Percentiles rank a stretch among this genome's conserved stretches.
phyloP scores from a whole-genome alignment of 2,329 filamentous ascomycete species.

The Epichloe elymi region DNA sequence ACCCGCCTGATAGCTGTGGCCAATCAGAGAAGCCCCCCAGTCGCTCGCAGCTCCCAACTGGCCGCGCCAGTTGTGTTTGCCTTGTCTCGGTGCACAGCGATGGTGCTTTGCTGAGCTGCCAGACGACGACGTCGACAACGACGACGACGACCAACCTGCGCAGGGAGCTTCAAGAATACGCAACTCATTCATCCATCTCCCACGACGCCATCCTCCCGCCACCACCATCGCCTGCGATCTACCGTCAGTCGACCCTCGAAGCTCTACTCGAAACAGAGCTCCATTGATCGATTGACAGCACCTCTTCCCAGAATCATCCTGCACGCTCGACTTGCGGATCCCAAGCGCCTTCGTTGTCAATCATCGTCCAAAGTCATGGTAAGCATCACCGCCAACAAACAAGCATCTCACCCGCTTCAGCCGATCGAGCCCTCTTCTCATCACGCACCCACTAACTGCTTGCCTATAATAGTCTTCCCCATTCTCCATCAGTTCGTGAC shows the following conservation, averaged over 20 bases:
- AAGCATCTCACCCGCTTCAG: not conserved
- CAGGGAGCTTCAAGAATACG: conserved; percentile 1
- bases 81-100: conserved; percentile 3
- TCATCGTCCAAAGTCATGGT: conserved; percentile 1
- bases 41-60: not conserved
- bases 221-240: not conserved
- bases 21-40: conserved; percentile 4
- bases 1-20: conserved; percentile 6
- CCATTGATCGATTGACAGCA: not conserved
- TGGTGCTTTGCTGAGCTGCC: not conserved
- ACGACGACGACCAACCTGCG: not conserved
- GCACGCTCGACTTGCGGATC: not conserved
- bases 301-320: not conserved
- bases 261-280: not conserved
- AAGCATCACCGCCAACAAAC: not conserved
- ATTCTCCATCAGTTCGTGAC: conserved; percentile 78
- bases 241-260: not conserved
- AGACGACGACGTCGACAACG: not conserved
- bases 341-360: not conserved
- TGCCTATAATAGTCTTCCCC: conserved; percentile 55
- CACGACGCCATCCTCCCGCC: not conserved
- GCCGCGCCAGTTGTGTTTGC: conserved; percentile 16
- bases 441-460: conserved; percentile 15
- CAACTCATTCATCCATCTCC: conserved; percentile 5
- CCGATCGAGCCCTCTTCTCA: not conserved